phyloP scores from a whole-genome alignment of 1,284 basidiomycete species.

The Naganishia albida region DNA sequence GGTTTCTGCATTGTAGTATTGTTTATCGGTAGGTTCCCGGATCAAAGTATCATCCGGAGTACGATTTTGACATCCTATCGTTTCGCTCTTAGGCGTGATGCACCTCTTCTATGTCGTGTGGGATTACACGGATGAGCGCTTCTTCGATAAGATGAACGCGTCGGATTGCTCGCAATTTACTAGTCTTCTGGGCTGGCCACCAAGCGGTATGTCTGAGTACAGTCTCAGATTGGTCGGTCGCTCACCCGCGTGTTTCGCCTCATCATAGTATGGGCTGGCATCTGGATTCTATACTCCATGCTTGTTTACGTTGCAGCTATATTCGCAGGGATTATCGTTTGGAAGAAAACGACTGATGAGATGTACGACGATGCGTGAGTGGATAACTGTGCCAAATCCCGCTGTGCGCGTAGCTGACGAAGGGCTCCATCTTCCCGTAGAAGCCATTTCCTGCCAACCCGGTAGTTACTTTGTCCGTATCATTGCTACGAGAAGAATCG shows the following conservation, averaged over 20 bases:
- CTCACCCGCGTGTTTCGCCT: background rate
- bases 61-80: background rate
- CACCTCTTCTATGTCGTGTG: conserved; percentile 54
- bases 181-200: conserved; percentile 48
- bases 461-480: no score
- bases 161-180: conserved; percentile 52
- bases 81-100: conserved; percentile 42
- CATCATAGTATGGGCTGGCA: conserved; percentile 44
- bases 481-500: no score
- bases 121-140: conserved; percentile 52
- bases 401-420: background rate
- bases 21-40: conserved; percentile 30
- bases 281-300: conserved; percentile 47
- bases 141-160: conserved; percentile 52
- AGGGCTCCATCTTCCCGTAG: background rate
- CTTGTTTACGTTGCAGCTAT: conserved; percentile 49
- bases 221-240: no score
- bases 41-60: background rate
- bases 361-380: conserved; percentile 37
- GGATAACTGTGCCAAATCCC: background rate
- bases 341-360: conserved; percentile 39
- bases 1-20: conserved; percentile 19
- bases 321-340: conserved; percentile 52
- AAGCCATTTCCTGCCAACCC: conserved; percentile 31
- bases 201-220: conserved; percentile 39